Conservation (phyloP, 139 green algal genomes). For the Chlamydomonas applanata region DNA sequence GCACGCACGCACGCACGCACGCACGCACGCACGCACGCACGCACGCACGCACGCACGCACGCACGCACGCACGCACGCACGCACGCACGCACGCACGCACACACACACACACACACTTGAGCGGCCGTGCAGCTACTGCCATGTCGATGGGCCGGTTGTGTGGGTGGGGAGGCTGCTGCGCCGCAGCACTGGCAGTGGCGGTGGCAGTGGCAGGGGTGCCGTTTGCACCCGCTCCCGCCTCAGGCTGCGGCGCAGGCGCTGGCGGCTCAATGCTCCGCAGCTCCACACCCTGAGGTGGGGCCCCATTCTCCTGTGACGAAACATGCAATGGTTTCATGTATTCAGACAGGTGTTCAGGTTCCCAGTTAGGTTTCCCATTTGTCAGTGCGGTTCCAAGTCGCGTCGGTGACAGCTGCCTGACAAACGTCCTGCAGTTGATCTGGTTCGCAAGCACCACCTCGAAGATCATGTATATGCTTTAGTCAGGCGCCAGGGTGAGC, state of each 20-base stretch:
- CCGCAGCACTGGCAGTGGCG: conserved; percentile 57
- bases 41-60: too few species aligned
- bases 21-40: too few species aligned
- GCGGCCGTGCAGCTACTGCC: neutral
- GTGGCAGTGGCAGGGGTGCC: neutral
- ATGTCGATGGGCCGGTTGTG: neutral
- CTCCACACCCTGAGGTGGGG: conserved; percentile 16
- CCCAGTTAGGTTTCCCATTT: too few species aligned
- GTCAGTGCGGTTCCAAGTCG: too few species aligned
- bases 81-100: conserved; percentile 11
- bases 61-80: conserved; percentile 4
- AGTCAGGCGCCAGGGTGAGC: too few species aligned
- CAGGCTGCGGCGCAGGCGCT: neutral
- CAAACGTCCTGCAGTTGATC: too few species aligned
- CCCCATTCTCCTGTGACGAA: conserved; percentile 43
- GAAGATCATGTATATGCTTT: too few species aligned
- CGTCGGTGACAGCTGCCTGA: too few species aligned
- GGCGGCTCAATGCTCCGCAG: conserved; percentile 2
- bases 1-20: too few species aligned
- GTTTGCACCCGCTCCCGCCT: neutral
- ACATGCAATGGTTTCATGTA: too few species aligned
- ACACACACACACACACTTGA: conserved; percentile 1
- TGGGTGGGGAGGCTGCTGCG: conserved; percentile 27
- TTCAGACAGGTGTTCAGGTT: too few species aligned
- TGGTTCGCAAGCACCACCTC: too few species aligned